Evolutionary conservation across 2,329 filamentous ascomycete species (phyloP), one percentile per base, ranked within the genome.

Genomic region (Pestalotiopsis sp.): DNA sequence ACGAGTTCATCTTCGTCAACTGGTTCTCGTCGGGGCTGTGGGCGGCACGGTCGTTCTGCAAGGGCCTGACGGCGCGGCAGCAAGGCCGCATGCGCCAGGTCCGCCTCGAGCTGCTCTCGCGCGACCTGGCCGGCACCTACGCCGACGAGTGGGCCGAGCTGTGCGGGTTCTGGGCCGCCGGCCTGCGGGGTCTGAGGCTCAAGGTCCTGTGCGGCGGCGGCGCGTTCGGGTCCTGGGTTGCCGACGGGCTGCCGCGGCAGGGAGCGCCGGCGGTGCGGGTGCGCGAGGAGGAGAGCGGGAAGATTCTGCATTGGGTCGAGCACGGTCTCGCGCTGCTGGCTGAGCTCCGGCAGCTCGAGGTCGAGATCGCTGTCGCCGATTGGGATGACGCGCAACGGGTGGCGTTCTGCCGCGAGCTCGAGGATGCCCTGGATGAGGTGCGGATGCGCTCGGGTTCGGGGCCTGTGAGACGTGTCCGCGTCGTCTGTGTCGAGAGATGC

Each of bases 1-100:
- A 84, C 74, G 83, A 85, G 65, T 86, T 86, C 68, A 79, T 80
- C 27, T 86, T 85, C 69, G 76, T 81, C 49, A 82, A 82, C 58
- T 83, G 82, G 81, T 84, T 84, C 74, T 78, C 81, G 13, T 83
- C 82, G 14, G 84, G 84, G 0, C 72, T 84, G 3, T 80, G 80
- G 72, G 79, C 83, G 0, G 84, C 83, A 0, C 72, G 78, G 9
- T 75, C 76, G 0, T 82, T 84, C 67, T 76, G 79, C 1, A 70
- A 75, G 14, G 72, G 72, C 2, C 72, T 84, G 27, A 66, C 68
- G 41, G 71, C 76, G 2, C 86, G 85, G 85, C 84, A 87, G 77
- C 74, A 76, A 4, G 72, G 72, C n/a, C 70, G 72, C 2, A 72
- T 86, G 73, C 78, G 84, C 11, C 82, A 78, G 63, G 78, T 80